Evolutionary conservation across 2,329 filamentous ascomycete species (phyloP).

Genomic region (Diaporthe sp.): DNA sequence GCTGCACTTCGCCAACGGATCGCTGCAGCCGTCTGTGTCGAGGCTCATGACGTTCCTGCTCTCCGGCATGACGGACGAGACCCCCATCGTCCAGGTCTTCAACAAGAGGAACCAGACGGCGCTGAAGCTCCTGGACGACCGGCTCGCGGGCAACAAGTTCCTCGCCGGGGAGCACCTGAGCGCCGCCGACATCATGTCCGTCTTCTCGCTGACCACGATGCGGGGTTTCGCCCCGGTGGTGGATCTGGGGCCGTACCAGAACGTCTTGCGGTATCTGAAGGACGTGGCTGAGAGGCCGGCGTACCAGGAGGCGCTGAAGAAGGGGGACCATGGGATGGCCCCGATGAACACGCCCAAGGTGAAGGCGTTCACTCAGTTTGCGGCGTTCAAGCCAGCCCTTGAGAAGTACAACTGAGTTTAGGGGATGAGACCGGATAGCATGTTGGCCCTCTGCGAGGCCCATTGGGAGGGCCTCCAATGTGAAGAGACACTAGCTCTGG

Average conservation of each 20-base stretch:
- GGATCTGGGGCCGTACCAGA: slow-evolving; percentile 56
- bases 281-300: slow-evolving; percentile 59
- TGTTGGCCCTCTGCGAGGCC: not conserved
- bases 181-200: slow-evolving; percentile 75
- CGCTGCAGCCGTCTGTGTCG: slow-evolving; percentile 33
- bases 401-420: slow-evolving; percentile 6
- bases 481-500: not conserved
- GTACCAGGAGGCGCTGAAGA: slow-evolving; percentile 62
- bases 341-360: slow-evolving; percentile 40
- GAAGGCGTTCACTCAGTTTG: slow-evolving; percentile 34
- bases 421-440: not conserved
- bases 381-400: slow-evolving; percentile 1
- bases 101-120: slow-evolving; percentile 43
- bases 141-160: slow-evolving; percentile 63
- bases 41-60: slow-evolving; percentile 53
- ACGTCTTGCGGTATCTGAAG: slow-evolving; percentile 61
- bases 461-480: not conserved
- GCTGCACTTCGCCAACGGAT: slow-evolving; percentile 69
- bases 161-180: slow-evolving; percentile 74
- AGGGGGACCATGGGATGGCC: slow-evolving; percentile 62
- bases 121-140: slow-evolving; percentile 62
- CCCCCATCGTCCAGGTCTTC: slow-evolving; percentile 47
- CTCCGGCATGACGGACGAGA: slow-evolving; percentile 47
- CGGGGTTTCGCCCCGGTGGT: slow-evolving; percentile 62
- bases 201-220: slow-evolving; percentile 73